A percentile compares a stretch with the other conserved stretches of the same genome.
These are phyloP conservation scores for Raphanus hybrid DNA, from an alignment of 441 rosid genomes.

Conservation along the genomic window DNA sequence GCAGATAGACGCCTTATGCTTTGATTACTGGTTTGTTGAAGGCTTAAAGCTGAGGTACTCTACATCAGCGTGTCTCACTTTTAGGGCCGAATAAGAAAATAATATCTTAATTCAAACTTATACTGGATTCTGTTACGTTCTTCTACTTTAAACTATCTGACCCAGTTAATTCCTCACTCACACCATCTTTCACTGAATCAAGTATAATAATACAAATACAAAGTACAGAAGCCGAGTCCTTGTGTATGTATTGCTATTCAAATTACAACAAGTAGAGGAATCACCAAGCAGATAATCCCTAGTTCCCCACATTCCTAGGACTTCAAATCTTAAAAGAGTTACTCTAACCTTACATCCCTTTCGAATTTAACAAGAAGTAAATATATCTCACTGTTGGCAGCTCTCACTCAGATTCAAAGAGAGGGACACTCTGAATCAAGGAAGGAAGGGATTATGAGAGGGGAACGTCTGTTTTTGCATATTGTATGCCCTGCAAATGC, in stretches of 20 bases:
- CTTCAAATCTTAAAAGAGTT: neutral
- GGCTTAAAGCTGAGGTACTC: too few relatives aligned
- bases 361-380: neutral
- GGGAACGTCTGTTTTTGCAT: slow-evolving; percentile 66
- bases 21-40: too few relatives aligned
- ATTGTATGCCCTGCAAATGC: slow-evolving; percentile 67
- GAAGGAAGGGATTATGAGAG: slow-evolving; percentile 89
- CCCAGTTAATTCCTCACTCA: neutral
- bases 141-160: neutral
- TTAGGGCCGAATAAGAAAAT: too few relatives aligned
- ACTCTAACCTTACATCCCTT: neutral
- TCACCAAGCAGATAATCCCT: neutral
- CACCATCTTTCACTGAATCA: neutral
- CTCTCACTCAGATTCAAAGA: neutral
- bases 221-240: neutral
- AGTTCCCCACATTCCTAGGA: neutral
- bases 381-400: neutral
- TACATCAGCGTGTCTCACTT: too few relatives aligned
- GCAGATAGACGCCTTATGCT: too few relatives aligned
- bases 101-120: too few relatives aligned
- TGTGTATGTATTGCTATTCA: neutral
- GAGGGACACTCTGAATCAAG: slow-evolving; percentile 46
- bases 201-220: neutral
- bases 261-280: slow-evolving; percentile 4
- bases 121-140: neutral